Conservation (phyloP, 129 eudicot genomes). For the sunflower (Helianthus annuus) region DNA sequence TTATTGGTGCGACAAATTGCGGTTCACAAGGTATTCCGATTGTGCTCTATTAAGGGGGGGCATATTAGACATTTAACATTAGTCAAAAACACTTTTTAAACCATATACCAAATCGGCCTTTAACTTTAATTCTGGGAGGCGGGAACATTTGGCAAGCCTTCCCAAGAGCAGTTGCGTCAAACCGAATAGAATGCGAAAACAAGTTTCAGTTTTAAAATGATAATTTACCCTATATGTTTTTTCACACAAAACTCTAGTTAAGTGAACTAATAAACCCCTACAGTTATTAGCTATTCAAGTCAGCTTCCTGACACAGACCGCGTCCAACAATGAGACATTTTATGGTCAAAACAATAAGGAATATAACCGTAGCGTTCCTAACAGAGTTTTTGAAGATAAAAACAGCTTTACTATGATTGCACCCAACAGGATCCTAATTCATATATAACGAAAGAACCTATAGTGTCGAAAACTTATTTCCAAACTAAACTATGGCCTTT, state of each 20-base stretch:
- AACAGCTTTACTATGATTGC: too few relatives aligned
- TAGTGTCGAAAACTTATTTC: too few relatives aligned
- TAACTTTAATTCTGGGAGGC: background rate
- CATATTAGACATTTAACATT: background rate
- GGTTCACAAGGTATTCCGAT: background rate
- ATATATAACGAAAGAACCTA: too few relatives aligned
- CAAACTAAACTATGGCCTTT: background rate
- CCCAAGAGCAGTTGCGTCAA: background rate
- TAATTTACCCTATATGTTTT: background rate
- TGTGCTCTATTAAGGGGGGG: background rate
- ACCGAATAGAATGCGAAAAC: background rate
- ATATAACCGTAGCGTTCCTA: too few relatives aligned
- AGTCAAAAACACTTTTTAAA: background rate
- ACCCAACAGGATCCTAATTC: too few relatives aligned
- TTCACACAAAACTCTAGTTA: constrained; percentile 5
- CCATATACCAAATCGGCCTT: constrained; percentile 1
- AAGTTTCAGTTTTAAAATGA: background rate
- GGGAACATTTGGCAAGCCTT: constrained; percentile 1
- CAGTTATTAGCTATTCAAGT: background rate
- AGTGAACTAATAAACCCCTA: background rate
- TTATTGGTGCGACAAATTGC: background rate
- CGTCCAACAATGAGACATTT: too few relatives aligned
- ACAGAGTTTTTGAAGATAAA: too few relatives aligned
- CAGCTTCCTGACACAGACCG: too few relatives aligned
- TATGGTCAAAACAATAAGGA: too few relatives aligned